phyloP scores from a whole-genome alignment of 352 stramenopile genomes.

The Pythium dissotocum region DNA sequence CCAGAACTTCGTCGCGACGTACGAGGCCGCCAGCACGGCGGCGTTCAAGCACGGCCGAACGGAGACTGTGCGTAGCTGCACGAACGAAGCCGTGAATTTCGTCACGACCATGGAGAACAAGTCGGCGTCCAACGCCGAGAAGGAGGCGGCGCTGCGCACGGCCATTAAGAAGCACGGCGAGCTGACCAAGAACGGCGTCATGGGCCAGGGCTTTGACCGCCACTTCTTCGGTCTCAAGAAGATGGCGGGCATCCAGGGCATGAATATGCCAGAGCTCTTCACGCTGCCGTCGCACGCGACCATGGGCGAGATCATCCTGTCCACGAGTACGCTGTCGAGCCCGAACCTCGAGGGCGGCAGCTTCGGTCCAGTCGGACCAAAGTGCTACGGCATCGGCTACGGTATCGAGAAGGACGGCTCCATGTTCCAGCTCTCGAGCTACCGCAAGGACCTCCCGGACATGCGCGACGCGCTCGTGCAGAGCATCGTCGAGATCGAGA shows the following conservation, averaged over 20 bases:
- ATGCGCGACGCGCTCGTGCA: conserved; percentile 74
- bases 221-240: conserved; percentile 82
- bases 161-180: conserved; percentile 88
- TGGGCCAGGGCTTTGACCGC: conserved; percentile 89
- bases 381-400: conserved; percentile 91
- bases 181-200: conserved; percentile 89
- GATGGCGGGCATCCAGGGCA: conserved; percentile 64
- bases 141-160: conserved; percentile 56
- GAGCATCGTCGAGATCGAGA: conserved; percentile 75
- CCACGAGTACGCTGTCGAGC: conserved; percentile 88
- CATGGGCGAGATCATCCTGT: conserved; percentile 90
- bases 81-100: conserved; percentile 81
- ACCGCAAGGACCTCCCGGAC: conserved; percentile 73
- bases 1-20: conserved; percentile 81
- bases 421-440: conserved; percentile 86
- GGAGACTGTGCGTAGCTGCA: conserved; percentile 89
- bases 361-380: conserved; percentile 88
- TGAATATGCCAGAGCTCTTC: conserved; percentile 73
- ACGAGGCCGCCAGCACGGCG: conserved; percentile 87
- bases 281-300: conserved; percentile 72
- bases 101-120: conserved; percentile 69
- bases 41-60: conserved; percentile 92
- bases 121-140: conserved; percentile 53
- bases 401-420: conserved; percentile 82
- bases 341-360: conserved; percentile 84